These are phyloP conservation scores for Plasmodium billcollinsi DNA, from an alignment of 169 alveolate species.

Conservation along the genomic window DNA sequence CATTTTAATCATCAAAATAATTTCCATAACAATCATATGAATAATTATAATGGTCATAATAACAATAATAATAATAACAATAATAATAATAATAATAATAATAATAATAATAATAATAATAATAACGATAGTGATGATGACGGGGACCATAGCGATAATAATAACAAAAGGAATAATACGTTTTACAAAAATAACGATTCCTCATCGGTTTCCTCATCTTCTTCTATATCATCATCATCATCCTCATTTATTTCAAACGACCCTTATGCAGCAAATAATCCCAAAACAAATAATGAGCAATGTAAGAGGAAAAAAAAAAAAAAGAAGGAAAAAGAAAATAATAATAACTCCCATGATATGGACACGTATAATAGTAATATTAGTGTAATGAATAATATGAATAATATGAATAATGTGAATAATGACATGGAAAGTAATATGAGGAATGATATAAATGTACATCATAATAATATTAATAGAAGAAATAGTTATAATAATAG, in stretches of 20 bases:
- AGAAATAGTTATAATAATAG: conserved; percentile 10
- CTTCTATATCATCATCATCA: conserved; percentile 14
- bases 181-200: conserved; percentile 1
- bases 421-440: not conserved
- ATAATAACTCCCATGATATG: not conserved
- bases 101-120: not conserved
- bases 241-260: conserved; percentile 15
- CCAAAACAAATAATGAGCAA: not conserved
- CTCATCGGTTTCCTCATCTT: conserved; percentile 1
- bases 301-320: not conserved
- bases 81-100: conserved; percentile 6
- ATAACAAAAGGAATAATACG: not conserved
- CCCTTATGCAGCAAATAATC: conserved; percentile 8
- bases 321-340: not conserved
- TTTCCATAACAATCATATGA: not conserved
- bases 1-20: too few relatives aligned
- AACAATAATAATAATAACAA: not conserved
- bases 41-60: not conserved
- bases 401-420: not conserved
- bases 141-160: conserved; percentile 1
- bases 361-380: too few relatives aligned
- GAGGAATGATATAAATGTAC: not conserved
- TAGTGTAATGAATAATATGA: not conserved
- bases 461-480: conserved; percentile 12
- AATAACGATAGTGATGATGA: conserved; percentile 10